Base-by-base conservation (phyloP, 2,329 filamentous ascomycete species). In the Penicillium sp. region DNA sequence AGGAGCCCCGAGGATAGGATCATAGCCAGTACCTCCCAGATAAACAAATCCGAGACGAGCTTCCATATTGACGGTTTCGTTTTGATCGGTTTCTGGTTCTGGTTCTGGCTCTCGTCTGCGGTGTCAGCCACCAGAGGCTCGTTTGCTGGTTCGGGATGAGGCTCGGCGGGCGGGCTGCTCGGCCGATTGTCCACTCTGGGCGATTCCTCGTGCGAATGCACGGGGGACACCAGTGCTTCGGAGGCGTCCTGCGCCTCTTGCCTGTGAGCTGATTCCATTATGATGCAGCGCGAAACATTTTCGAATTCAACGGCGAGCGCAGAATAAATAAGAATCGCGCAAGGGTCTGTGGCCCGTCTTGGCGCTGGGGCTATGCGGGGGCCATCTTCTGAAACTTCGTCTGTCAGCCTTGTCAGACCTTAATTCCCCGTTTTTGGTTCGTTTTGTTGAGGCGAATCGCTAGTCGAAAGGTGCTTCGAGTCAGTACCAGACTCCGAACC, bases 1-100 rank as follows among this genome's bases (percentile, higher is more conserved):
- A 53, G 34, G 29, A 53, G 16, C 8, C 16, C 43, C 9, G 49
- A 46, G 4, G 43, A 52, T n/a, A 52, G 21, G 4, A 22, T 11
- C 32, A 52, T 40, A 11, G 49, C 43, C 4, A 47, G 10, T 13
- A 52, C n/a, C 18, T 52, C 44, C 50, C 38, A 48, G n/a, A 48
- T 48, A 31, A 47, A 43, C 3, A 40, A 40, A 9, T 51, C n/a
- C 13, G 31, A 40, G 10, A 44, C 21, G 14, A 46, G 7, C 5
- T 34, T 29, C 32, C 29, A 46, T 42, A 34, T 16, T 5, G 49
- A 39, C 22, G 29, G 43, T n/a, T 40, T 45, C 29, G 2, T 14
- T 29, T 44, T 29, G 18, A 24, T 27, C n/a, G 3, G 1, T 5
- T 29, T 34, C 11, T 49, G 11, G 13, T 21, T n/a, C 10, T 53